Evolutionary conservation across 345 rosid species (phyloP).

Genomic region (Firmiana major): DNA sequence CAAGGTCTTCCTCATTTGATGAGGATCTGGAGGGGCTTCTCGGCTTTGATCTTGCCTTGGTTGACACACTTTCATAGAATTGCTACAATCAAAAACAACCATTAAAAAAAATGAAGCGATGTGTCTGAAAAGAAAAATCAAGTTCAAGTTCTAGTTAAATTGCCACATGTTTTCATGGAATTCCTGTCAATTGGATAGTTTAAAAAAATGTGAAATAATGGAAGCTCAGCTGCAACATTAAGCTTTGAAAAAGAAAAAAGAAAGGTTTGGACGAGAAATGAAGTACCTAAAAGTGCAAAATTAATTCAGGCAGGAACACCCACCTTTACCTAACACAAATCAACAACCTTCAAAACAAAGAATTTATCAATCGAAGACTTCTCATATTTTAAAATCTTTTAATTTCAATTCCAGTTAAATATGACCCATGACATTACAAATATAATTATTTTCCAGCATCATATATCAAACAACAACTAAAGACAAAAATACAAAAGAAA

Average conservation of each 20-base stretch:
- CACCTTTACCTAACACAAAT: constrained; percentile 21
- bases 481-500: neutral
- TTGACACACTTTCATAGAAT: constrained; percentile 80
- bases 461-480: neutral
- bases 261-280: constrained; percentile 9
- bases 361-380: neutral
- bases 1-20: constrained; percentile 77
- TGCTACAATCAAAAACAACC: constrained; percentile 39
- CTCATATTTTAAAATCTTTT: neutral
- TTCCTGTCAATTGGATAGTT: neutral
- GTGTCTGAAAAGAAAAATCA: neutral
- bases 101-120: neutral
- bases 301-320: neutral
- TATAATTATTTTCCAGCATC: neutral
- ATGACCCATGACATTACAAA: neutral
- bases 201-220: neutral
- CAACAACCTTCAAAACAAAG: constrained; percentile 15
- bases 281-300: neutral
- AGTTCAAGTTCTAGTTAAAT: neutral
- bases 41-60: constrained; percentile 82
- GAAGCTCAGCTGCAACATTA: neutral
- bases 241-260: neutral
- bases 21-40: constrained; percentile 73
- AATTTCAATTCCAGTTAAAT: neutral
- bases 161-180: neutral